Base-by-base conservation (phyloP, 2,329 filamentous ascomycete genomes). In the Diaporthe nobilis region DNA sequence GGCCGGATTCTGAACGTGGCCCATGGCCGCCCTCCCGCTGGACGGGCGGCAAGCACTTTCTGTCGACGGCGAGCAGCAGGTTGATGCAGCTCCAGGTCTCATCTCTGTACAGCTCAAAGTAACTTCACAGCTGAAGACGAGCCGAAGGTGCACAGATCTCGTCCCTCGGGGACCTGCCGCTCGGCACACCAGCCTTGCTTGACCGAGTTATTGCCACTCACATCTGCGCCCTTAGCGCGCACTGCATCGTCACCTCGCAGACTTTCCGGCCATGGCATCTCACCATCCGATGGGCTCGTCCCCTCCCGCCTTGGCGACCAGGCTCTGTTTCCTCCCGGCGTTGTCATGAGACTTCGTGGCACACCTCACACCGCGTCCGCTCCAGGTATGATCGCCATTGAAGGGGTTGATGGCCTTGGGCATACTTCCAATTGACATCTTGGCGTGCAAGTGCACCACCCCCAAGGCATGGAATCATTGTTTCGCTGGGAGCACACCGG, bases 371-470 rank as follows among this genome's bases (percentile, higher is more conserved):
- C 49, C 65, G 47, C 65, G 65, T 22, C 39, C 28, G 39, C 39
- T 25, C 39, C 42, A 47, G 10, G 68, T 75, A 75, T 75, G 74
- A 75, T 75, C 74, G 74, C 60, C 74, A 75, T 75, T 75, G 51
- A 58, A 75, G 74, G 74, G 74, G 63, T n/a, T n/a, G 37, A 53
- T 39, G 39, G 51, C 49, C 63, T 68, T 37, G 37, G 60, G 31
- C 39, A 22, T 51, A 49, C 70, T 68, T 25, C 58, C 55, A 73
- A 65, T 60, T 73, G 68, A 31, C 60, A 51, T 53, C 65, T 68
- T 68, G 65, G 65, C 65, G 22, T 53, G 65, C 31, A 39, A 53
- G 47, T 68, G 65, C 47, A 37, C 12, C 63, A 31, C 31, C 31
- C 44, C 31, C 22, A n/a, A n/a, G 22, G 10, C 47, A 39, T 9